Evolutionary conservation across 768 basidiomycete species (phyloP).

Genomic region (Glaciozyma antarctica): DNA sequence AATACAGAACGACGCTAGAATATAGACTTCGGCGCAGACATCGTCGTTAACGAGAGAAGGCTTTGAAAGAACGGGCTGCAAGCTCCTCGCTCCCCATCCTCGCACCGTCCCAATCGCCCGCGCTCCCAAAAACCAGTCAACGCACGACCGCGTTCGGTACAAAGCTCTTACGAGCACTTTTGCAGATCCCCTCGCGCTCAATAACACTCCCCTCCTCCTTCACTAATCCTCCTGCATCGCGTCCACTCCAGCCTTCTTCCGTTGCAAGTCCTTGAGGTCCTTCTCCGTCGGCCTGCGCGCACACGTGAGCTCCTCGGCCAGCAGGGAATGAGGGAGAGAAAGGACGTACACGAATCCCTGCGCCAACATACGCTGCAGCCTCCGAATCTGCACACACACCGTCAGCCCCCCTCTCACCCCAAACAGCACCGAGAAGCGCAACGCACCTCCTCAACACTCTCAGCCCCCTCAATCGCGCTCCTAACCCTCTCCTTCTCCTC

Average conservation of each 20-base stretch:
- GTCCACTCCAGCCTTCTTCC: conserved; percentile 10
- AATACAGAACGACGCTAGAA: too few species aligned
- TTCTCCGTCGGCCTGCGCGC: conserved; percentile 64
- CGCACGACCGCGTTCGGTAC: too few species aligned
- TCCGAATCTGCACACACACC: conserved; percentile 12
- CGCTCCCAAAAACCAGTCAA: too few species aligned
- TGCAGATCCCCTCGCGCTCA: too few species aligned
- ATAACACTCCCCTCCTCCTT: too few species aligned
- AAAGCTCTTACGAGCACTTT: too few species aligned
- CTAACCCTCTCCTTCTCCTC: conserved; percentile 82
- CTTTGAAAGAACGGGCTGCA: too few species aligned
- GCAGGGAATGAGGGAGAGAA: conserved; percentile 63
- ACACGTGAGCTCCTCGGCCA: conserved; percentile 27
- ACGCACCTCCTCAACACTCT: conserved; percentile 74
- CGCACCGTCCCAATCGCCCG: too few species aligned
- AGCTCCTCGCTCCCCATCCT: too few species aligned
- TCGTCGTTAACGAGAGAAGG: too few species aligned
- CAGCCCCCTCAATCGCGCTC: conserved; percentile 79
- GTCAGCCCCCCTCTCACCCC: background rate
- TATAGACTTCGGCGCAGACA: too few species aligned
- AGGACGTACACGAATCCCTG: conserved; percentile 56
- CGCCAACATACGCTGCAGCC: conserved; percentile 44
- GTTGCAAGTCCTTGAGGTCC: conserved; percentile 52
- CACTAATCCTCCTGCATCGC: conserved; percentile 7
- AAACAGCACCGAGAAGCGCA: background rate